phyloP scores from a whole-genome alignment of 352 stramenopile genomes.

The Phytophthora colocasiae region DNA sequence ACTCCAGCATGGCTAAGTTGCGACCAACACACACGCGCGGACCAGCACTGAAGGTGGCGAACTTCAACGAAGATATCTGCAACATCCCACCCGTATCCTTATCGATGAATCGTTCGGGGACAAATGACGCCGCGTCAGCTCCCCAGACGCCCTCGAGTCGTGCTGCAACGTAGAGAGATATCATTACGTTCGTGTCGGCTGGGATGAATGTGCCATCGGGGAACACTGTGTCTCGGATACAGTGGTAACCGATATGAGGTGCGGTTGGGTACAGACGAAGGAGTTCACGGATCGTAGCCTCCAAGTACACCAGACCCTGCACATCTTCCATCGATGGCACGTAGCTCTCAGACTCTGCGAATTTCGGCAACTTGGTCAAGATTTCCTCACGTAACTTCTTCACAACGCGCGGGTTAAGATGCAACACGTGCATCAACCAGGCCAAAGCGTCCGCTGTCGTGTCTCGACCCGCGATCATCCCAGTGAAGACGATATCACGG shows the following conservation, averaged over 20 bases:
- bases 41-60: conserved; percentile 32
- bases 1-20: conserved; percentile 66
- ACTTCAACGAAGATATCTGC: conserved; percentile 16
- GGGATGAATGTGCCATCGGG: conserved; percentile 46
- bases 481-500: conserved; percentile 60
- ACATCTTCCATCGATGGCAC: conserved; percentile 33
- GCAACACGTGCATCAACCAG: conserved; percentile 60
- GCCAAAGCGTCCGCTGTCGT: conserved; percentile 51
- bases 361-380: conserved; percentile 22
- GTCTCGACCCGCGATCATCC: conserved; percentile 68
- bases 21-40: conserved; percentile 27
- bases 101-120: conserved; percentile 45
- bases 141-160: conserved; percentile 43
- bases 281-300: conserved; percentile 42
- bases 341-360: conserved; percentile 12
- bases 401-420: conserved; percentile 43
- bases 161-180: conserved; percentile 39
- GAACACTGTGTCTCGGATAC: conserved; percentile 37
- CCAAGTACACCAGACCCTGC: conserved; percentile 21
- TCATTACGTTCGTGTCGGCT: conserved; percentile 25
- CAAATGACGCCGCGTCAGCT: conserved; percentile 36
- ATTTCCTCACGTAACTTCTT: conserved; percentile 40
- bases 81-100: conserved; percentile 18
- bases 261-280: conserved; percentile 43
- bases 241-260: conserved; percentile 34